Base-by-base conservation (phyloP, 176 grass and related monocot genomes). In the Secale cereale region DNA sequence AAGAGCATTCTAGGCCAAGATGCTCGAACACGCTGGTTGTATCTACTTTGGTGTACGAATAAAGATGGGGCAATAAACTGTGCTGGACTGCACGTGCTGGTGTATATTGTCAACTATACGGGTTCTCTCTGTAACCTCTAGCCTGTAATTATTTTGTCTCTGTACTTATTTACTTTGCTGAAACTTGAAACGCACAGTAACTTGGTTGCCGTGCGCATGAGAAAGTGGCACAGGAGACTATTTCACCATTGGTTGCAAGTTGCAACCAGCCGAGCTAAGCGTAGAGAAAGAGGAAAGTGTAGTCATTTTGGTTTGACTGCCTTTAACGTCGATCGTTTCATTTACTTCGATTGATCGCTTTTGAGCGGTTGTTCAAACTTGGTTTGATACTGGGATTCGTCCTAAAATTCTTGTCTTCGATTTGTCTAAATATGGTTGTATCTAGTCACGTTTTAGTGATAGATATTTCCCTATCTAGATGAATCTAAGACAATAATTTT, bases 21-120 rank as follows among this genome's bases (percentile, higher is more conserved):
- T 85, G 89, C 77, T 91, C 50, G 85, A 54, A 76, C 81, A 33
- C 10, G n/a, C 61, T 88, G 89, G 40, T 80, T 91, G 81, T 91
- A 84, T 77, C 85, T 83, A 83, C 66, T 87, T 87, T 88, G 85
- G 81, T 77, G 81, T 87, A 91, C 81, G 77, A 88, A 91, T 91
- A 84, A 85, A 70, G 43, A 65, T 66, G 67, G 59, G 65, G 75
- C 20, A 87, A 87, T 90, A 87, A 90, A 68, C 85, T 80, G 74
- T 69, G 28, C 59, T 25, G 16, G 14, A 65, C 25, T 15, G 12
- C 8, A 76, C 27, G 14, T 46, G 83, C 12, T 81, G 4, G 2
- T 30, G 3, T 62, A 82, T 8, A 81, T 52, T 59, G 22, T 36
- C 4, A n/a, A 23, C 36, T 45, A 63, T 31, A 29, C 27, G 2